Percentiles rank a stretch among this genome's conserved stretches.
phyloP scores from a whole-genome alignment of 1,284 basidiomycete genomes.

The Phenoliferia sp. region DNA sequence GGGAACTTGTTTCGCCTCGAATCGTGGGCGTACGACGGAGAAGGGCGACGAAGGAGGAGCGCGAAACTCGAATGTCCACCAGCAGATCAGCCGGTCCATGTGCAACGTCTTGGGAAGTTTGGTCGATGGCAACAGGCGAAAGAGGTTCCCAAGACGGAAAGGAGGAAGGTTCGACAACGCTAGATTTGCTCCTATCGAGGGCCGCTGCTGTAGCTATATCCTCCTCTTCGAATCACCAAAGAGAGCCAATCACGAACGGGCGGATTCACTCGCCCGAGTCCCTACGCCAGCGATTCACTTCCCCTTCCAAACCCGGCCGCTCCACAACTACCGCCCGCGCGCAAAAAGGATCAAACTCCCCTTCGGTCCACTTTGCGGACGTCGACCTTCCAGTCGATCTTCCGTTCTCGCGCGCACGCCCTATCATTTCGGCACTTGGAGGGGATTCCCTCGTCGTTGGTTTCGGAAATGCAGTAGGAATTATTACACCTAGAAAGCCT shows the following conservation, averaged over 20 bases:
- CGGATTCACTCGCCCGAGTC: not conserved
- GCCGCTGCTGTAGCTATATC: not conserved
- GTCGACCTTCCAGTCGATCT: not conserved
- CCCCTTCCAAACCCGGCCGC: not conserved
- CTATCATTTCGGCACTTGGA: constrained; percentile 5
- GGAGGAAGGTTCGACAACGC: constrained; percentile 1
- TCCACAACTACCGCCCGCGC: not conserved
- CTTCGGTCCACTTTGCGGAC: not conserved
- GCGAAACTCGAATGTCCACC: not conserved
- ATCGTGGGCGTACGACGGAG: constrained; percentile 60
- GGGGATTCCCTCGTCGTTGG: constrained; percentile 3
- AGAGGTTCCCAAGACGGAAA: constrained; percentile 7
- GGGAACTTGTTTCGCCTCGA: constrained; percentile 55
- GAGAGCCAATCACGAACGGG: not conserved
- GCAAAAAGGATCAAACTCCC: too few relatives aligned
- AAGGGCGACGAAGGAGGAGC: constrained; percentile 35
- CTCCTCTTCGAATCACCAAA: not conserved
- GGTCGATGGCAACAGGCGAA: not conserved
- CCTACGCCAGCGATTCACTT: not conserved
- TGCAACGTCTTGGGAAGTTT: constrained; percentile 16
- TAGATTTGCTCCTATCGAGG: constrained; percentile 1
- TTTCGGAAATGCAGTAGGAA: constrained; percentile 13
- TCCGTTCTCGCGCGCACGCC: constrained; percentile 25
- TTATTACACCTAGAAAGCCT: not conserved
- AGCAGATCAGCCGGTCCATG: not conserved